Conservation (phyloP, 129 eudicot species). For the Flaveria linearis region DNA sequence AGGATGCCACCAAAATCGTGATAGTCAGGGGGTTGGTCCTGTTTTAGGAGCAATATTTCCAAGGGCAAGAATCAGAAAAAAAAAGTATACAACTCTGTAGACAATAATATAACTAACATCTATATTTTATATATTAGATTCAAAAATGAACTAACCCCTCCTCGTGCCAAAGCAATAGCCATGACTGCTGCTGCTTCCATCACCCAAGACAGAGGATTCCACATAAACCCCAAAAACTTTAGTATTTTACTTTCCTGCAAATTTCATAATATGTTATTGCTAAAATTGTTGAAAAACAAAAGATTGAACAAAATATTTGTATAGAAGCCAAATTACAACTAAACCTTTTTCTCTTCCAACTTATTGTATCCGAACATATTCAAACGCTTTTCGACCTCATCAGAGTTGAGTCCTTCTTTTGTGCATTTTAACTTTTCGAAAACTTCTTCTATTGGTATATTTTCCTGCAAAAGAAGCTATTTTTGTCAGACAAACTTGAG, state of each 20-base stretch:
- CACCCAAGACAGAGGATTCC: conserved; percentile 63
- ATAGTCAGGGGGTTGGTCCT: conserved; percentile 26
- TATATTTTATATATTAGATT: neutral
- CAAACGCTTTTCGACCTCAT: conserved; percentile 53
- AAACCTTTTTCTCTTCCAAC: conserved; percentile 60
- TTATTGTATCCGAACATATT: conserved; percentile 62
- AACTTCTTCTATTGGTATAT: conserved; percentile 59
- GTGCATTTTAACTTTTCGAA: conserved; percentile 60
- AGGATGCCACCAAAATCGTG: conserved; percentile 53
- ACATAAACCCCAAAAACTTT: conserved; percentile 59
- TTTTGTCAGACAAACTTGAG: conserved; percentile 13
- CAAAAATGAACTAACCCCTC: conserved; percentile 45
- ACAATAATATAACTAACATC: conserved; percentile 11
- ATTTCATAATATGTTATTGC: conserved; percentile 4
- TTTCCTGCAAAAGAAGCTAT: conserved; percentile 44
- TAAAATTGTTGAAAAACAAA: conserved; percentile 6
- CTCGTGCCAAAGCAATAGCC: conserved; percentile 55
- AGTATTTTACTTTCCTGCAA: conserved; percentile 53
- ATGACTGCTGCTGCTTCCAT: conserved; percentile 63
- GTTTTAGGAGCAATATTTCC: conserved; percentile 19
- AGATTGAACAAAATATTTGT: neutral
- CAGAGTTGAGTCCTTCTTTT: conserved; percentile 52
- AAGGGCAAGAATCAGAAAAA: conserved; percentile 13
- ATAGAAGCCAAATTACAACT: conserved; percentile 1
- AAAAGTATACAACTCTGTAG: neutral